phyloP scores from a whole-genome alignment of 2,329 filamentous ascomycete species.

The Penicillium sp. region DNA sequence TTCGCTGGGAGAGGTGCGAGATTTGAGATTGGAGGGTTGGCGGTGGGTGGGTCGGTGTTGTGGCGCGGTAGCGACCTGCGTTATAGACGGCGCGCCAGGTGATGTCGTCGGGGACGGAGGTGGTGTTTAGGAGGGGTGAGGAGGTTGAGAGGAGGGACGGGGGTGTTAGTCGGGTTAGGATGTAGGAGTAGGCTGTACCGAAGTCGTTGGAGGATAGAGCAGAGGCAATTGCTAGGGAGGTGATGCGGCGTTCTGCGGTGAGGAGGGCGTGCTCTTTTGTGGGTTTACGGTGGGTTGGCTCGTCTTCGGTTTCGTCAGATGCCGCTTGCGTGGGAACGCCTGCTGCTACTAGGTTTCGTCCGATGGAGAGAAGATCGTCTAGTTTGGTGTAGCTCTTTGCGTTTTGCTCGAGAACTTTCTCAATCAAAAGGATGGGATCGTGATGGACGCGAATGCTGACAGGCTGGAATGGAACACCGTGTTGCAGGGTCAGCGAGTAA shows the following conservation, averaged over 20 bases:
- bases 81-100: constrained; percentile 64
- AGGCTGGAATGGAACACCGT: constrained; percentile 64
- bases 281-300: constrained; percentile 8
- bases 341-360: constrained; percentile 55
- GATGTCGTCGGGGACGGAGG: constrained; percentile 51
- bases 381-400: constrained; percentile 61
- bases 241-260: constrained; percentile 47
- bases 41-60: constrained; percentile 26
- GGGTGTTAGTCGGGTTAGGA: constrained; percentile 56
- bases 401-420: constrained; percentile 62
- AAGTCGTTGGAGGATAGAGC: constrained; percentile 47
- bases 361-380: constrained; percentile 62
- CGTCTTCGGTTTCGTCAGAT: constrained; percentile 19
- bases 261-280: constrained; percentile 29
- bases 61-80: constrained; percentile 55
- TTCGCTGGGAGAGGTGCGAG: constrained; percentile 59
- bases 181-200: constrained; percentile 66
- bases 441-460: constrained; percentile 64
- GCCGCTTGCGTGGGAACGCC: constrained; percentile 35
- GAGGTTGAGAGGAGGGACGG: constrained; percentile 33
- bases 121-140: constrained; percentile 26
- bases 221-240: constrained; percentile 46
- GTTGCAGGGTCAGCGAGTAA: constrained; percentile 62
- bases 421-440: constrained; percentile 59
- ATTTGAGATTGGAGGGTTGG: constrained; percentile 45